These are phyloP conservation scores for Craterostigma plantagineum DNA, from an alignment of 257 asterid species.

Conservation along the genomic window DNA sequence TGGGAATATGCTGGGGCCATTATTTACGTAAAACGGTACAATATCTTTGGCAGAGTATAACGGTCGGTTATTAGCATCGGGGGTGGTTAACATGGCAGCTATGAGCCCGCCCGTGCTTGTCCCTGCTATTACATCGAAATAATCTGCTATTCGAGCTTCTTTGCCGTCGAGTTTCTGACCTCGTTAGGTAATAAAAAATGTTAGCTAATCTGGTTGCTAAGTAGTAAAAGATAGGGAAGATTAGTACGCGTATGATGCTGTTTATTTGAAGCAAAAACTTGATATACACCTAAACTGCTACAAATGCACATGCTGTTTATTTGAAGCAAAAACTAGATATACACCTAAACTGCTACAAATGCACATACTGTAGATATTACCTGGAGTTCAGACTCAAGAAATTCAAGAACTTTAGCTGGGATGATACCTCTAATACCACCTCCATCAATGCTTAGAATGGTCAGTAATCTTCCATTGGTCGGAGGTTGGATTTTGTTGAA, in stretches of 20 bases:
- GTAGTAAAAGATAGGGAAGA: too few relatives aligned
- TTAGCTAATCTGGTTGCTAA: too few relatives aligned
- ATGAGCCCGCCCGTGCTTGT: conserved; percentile 47
- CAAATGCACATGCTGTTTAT: not conserved
- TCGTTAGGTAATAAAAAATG: too few relatives aligned
- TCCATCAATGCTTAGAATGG: conserved; percentile 61
- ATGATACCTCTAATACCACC: conserved; percentile 64
- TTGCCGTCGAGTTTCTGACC: conserved; percentile 26
- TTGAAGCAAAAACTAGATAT: too few relatives aligned
- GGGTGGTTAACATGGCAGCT: conserved; percentile 33
- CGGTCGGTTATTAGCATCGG: conserved; percentile 25
- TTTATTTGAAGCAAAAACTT: not conserved
- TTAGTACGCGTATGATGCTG: too few relatives aligned
- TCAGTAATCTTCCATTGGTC: conserved; percentile 16
- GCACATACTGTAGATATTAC: conserved; percentile 6
- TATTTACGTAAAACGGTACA: conserved; percentile 16
- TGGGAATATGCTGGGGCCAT: conserved; percentile 37
- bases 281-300: not conserved
- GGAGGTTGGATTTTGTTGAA: conserved; percentile 17
- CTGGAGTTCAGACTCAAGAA: conserved; percentile 47
- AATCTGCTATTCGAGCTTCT: conserved; percentile 31
- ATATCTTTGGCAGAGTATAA: conserved; percentile 37
- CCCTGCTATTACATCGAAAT: conserved; percentile 36
- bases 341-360: too few relatives aligned
- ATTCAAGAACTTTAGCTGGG: conserved; percentile 35